Evolutionary conservation across 768 basidiomycete species (phyloP), one percentile per base, ranked within the genome.

Genomic region (Psilocybe cubensis): DNA sequence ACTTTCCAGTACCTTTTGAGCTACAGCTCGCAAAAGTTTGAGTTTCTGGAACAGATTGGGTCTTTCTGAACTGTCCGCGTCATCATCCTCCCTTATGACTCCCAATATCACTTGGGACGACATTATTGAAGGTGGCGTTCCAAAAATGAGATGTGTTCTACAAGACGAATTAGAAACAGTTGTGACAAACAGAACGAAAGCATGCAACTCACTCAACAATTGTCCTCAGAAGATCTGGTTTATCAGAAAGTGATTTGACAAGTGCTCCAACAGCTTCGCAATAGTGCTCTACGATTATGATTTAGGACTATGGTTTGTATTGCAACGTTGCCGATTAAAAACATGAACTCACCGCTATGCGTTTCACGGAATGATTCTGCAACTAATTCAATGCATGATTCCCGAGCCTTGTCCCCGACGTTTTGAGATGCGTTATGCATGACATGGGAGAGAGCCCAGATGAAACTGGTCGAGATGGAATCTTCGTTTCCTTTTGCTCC

Each of bases 401-500:
- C 89, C 60, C 84, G 79, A 1, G 86, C 87, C 66, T 87, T 88
- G 24, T 90, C 87, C 0, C 93, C 89, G 6, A 96, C 78, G 62
- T 95, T 91, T 52, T 83, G 76, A 0, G 83, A 83, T 1, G 85
- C 94, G 70, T 76, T 91, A 52, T 71, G 76, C 12, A 88, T 82
- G 3, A 98, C 94, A 27, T 85, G 79, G 0, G 92, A 87, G 41
- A 98, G 76, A 1, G 94, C 92, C 42, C 84, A 72, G 9, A 91
- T 79, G 61, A 94, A 81, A 59, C 91, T 93, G 9, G 85, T 84
- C 0, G 89, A 85, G 47, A 96, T 85, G 3, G 83, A 81, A 43
- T 90, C 89, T 51, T 89, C 89, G 28, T 75, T 81, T 25, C 76
- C 69, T 61, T 78, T 78, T 14, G 83, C 82, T 46, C 84, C 83